Percentiles rank a stretch among this genome's conserved stretches.
Evolutionary conservation across 768 basidiomycete genomes (phyloP).

Genomic region (Leccinum rimulosum): DNA sequence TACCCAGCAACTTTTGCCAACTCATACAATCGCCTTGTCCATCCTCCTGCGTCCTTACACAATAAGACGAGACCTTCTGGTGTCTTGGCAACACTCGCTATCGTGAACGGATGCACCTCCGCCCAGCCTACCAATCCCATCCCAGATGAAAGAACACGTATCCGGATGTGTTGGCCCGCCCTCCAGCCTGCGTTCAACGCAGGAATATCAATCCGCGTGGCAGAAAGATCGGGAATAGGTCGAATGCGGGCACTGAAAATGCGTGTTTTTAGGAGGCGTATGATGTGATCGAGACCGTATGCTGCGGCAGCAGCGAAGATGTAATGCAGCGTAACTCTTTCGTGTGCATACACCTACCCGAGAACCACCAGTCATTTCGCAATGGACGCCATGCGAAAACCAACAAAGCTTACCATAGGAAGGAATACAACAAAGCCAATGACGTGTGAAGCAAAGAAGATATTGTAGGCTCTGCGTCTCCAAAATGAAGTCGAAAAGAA

Average conservation of each 20-base stretch:
- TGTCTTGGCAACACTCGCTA: too few relatives aligned
- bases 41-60: too few relatives aligned
- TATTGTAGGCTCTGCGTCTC: constrained; percentile 39
- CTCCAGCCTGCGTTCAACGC: constrained; percentile 51
- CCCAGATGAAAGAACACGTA: constrained; percentile 42
- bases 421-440: constrained; percentile 41
- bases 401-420: constrained; percentile 29
- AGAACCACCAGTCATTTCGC: neutral
- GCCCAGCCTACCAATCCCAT: constrained; percentile 40
- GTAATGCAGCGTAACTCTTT: constrained; percentile 37
- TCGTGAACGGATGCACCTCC: too few relatives aligned
- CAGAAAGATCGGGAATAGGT: constrained; percentile 42
- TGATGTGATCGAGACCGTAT: constrained; percentile 45
- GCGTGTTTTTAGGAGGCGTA: constrained; percentile 48
- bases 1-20: too few relatives aligned
- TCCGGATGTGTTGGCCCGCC: constrained; percentile 58
- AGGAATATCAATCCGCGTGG: constrained; percentile 48
- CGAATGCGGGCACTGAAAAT: constrained; percentile 42
- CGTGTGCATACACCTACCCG: constrained; percentile 28
- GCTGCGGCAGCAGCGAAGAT: constrained; percentile 37
- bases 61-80: too few relatives aligned
- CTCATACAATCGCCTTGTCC: too few relatives aligned
- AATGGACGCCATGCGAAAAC: constrained; percentile 1
- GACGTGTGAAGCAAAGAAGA: constrained; percentile 44
- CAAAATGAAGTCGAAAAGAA: constrained; percentile 41